A percentile compares a stretch with the other conserved stretches of the same genome.
Evolutionary conservation across 2,329 filamentous ascomycete species (phyloP).

Genomic region (Xylaria hypoxylon): DNA sequence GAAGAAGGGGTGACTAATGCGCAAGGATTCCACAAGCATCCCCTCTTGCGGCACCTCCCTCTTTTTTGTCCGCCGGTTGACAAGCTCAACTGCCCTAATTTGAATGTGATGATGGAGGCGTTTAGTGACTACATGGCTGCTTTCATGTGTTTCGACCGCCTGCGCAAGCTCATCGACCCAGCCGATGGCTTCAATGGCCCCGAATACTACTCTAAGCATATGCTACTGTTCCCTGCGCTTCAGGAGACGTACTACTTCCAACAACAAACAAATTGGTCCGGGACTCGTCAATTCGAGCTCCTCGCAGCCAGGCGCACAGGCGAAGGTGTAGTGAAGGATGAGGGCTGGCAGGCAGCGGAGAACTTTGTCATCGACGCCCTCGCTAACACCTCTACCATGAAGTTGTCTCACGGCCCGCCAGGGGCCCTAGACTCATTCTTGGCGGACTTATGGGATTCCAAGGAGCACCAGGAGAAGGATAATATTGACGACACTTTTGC

Average conservation of each 20-base stretch:
- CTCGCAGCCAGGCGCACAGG: slow-evolving; percentile 46
- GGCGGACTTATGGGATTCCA: slow-evolving; percentile 51
- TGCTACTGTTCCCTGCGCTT: slow-evolving; percentile 50
- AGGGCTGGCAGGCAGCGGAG: slow-evolving; percentile 48
- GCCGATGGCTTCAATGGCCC: slow-evolving; percentile 52
- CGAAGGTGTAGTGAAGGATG: slow-evolving; percentile 43
- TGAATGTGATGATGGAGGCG: slow-evolving; percentile 43
- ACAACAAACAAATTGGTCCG: slow-evolving; percentile 49
- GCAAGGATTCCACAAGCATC: slow-evolving; percentile 51
- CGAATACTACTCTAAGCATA: slow-evolving; percentile 51
- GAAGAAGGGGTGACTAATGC: slow-evolving; percentile 49
- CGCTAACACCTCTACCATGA: slow-evolving; percentile 51
- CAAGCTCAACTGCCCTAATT: slow-evolving; percentile 43
- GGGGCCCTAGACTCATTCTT: slow-evolving; percentile 48
- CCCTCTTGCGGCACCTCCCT: slow-evolving; percentile 48
- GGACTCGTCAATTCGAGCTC: slow-evolving; percentile 50
- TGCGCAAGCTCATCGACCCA: slow-evolving; percentile 52
- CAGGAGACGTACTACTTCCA: slow-evolving; percentile 50
- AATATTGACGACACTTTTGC: slow-evolving; percentile 49
- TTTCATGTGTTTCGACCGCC: slow-evolving; percentile 48
- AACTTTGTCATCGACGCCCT: slow-evolving; percentile 49
- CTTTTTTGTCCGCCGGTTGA: slow-evolving; percentile 44
- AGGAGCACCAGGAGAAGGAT: slow-evolving; percentile 50
- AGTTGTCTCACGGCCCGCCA: slow-evolving; percentile 50
- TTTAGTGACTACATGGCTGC: slow-evolving; percentile 51